Conservation (phyloP, 192 early-diverging fungal species). For the Coemansia pectinata region DNA sequence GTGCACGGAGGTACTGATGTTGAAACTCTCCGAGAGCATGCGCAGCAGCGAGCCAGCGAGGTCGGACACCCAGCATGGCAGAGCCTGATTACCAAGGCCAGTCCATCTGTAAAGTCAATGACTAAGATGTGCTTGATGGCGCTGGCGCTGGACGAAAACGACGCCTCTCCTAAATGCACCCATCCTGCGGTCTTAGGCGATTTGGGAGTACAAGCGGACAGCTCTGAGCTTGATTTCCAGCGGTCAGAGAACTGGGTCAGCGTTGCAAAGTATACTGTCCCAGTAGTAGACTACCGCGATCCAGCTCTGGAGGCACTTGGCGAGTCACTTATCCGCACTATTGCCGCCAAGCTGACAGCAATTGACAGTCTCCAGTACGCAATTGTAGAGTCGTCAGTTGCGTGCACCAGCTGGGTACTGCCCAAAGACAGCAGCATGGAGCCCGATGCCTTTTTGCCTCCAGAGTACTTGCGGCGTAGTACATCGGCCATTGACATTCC, state of each 20-base stretch:
- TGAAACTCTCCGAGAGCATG: slow-evolving; percentile 10
- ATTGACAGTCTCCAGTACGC: slow-evolving; percentile 42
- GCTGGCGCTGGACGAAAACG: slow-evolving; percentile 17
- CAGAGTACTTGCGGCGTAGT: not conserved
- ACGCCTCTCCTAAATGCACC: slow-evolving; percentile 32
- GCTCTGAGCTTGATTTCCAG: slow-evolving; percentile 23
- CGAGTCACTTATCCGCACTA: slow-evolving; percentile 7
- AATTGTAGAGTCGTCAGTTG: slow-evolving; percentile 38
- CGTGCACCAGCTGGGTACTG: slow-evolving; percentile 32
- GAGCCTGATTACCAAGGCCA: slow-evolving; percentile 14
- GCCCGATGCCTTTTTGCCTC: not conserved
- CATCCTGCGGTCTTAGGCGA: not conserved
- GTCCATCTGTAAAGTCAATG: slow-evolving; percentile 19
- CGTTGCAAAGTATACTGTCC: slow-evolving; percentile 16
- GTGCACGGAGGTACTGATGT: slow-evolving; percentile 27
- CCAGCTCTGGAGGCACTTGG: slow-evolving; percentile 13
- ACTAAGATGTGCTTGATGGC: slow-evolving; percentile 12
- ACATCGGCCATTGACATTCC: not conserved
- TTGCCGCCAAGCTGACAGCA: slow-evolving; percentile 29
- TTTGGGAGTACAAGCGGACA: too few relatives aligned
- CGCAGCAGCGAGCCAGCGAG: slow-evolving; percentile 11
- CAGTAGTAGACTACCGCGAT: slow-evolving; percentile 12
- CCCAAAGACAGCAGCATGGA: not conserved
- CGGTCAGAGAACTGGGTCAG: slow-evolving; percentile 30
- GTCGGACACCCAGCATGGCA: slow-evolving; percentile 31